Evolutionary conservation across 768 basidiomycete genomes (phyloP), one percentile per base, ranked within the genome.

Genomic region (Atractiella rhizophila): DNA sequence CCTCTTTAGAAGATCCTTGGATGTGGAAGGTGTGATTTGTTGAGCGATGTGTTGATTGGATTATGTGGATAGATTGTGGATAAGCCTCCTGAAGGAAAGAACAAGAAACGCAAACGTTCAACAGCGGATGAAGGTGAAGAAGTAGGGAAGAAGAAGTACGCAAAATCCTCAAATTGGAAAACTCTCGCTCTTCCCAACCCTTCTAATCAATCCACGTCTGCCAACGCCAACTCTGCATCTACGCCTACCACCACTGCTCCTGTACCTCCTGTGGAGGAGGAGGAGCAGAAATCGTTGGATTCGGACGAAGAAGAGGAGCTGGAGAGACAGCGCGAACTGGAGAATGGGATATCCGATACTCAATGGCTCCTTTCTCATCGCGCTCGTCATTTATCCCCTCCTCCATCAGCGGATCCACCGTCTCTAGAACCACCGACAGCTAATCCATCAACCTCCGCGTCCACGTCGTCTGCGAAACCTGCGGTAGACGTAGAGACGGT

Each of bases 361-460:
- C 15, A 7, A 24, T 11, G 9, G 38, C 19, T 36, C 16, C 38
- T 6, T 40, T 28, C 27, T 10, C 38, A 5, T n/a, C n/a, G n/a
- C n/a, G n/a, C n/a, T n/a, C n/a, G n/a, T n/a, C n/a, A n/a, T n/a
- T n/a, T n/a, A n/a, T n/a, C n/a, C n/a, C n/a, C n/a, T n/a, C n/a
- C n/a, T n/a, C n/a, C n/a, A n/a, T n/a, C n/a, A 28, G 18, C 38
- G 38, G 27, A 10, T 5, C 11, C 18, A 9, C 5, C n/a, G n/a
- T 6, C 47, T 73, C 44, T 75, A 79, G 29, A 80, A 77, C 76
- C 67, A 79, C 68, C 60, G 7, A 58, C 66, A 2, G 54, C 48
- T 12, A 66, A 65, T 10, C 46, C 52, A 0, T 54, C 50, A 10
- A 62, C 41, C 7, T 56, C 67, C 33, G 70, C 69, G 1, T 3